Base-by-base conservation (phyloP, 2,329 filamentous ascomycete genomes). In the Fusarium tupiense region DNA sequence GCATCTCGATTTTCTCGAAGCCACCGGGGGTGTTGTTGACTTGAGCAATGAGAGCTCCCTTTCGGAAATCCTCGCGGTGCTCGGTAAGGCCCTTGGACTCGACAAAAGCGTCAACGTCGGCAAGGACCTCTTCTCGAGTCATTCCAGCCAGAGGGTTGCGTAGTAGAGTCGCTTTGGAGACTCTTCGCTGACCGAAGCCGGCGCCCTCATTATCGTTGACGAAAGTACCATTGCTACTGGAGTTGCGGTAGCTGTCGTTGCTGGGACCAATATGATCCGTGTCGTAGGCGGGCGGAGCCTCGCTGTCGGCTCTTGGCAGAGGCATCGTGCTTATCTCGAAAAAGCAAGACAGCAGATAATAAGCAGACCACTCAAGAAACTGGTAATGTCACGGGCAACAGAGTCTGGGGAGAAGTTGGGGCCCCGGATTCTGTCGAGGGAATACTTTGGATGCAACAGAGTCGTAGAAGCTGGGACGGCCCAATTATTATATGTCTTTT, bases 41-140 rank as follows among this genome's bases (percentile, higher is more conserved):
- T 54, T 84, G 87, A 6, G 88, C 88, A 26, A 89, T 76, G 6
- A 89, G 81, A 8, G 87, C 88, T 12, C 88, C 88, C 57, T 87
- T 81, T 44, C 83, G 84, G 76, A 90, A 90, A 29, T 85, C 85
- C 20, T 83, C 82, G 2, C 80, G 76, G 29, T 84, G 70, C 10
- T 83, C 81, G 1, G 61, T 37, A 1, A 85, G 77, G 5, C 82
- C 82, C 54, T 77, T 81, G 31, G 77, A 71, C 6, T 80, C 71
- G n/a, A 82, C 79, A 57, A 85, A 86, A 5, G 63, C 52, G 37
- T 83, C 79, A 7, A 83, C 84, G 12, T 84, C 83, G 2, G 75
- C 76, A 5, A 83, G 60, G 4, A 83, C 20, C 53, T 81, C 76
- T 2, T 80, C 77, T 5, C 73, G 64, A 7, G 72, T 81, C 74